These are phyloP conservation scores for Fusarium anthophilum DNA, from an alignment of 2,329 filamentous ascomycete genomes.

Conservation along the genomic window DNA sequence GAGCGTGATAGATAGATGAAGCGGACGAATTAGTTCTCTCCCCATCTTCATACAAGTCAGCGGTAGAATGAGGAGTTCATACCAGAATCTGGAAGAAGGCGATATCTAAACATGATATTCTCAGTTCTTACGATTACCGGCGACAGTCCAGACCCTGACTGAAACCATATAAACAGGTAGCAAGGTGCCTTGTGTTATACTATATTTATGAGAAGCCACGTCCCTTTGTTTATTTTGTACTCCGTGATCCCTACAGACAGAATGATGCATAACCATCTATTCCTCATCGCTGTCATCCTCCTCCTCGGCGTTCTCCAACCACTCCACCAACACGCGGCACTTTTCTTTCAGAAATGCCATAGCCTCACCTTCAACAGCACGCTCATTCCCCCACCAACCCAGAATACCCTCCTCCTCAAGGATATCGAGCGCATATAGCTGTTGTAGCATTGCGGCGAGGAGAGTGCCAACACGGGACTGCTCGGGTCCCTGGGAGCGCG, in stretches of 20 bases:
- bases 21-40: not conserved
- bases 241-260: slow-evolving; percentile 8
- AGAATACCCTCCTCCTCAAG: slow-evolving; percentile 90
- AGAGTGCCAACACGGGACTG: slow-evolving; percentile 64
- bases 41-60: not conserved
- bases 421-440: slow-evolving; percentile 84
- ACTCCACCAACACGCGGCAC: slow-evolving; percentile 82
- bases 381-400: slow-evolving; percentile 84
- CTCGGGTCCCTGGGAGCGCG: slow-evolving; percentile 69
- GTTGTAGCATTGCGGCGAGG: slow-evolving; percentile 81
- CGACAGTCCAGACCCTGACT: not conserved
- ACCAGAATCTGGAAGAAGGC: not conserved
- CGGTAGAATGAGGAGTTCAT: not conserved
- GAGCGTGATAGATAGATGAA: not conserved
- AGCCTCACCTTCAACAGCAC: slow-evolving; percentile 72
- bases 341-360: slow-evolving; percentile 77
- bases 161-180: not conserved
- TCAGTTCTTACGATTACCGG: not conserved
- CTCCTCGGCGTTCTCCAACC: slow-evolving; percentile 80
- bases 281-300: slow-evolving; percentile 67
- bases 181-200: not conserved
- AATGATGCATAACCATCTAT: slow-evolving; percentile 26
- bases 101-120: not conserved
- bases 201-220: not conserved
- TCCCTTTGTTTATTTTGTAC: slow-evolving; percentile 27